Evolutionary conservation across 441 rosid genomes (phyloP).

Genomic region (Adansonia rubrostipa): DNA sequence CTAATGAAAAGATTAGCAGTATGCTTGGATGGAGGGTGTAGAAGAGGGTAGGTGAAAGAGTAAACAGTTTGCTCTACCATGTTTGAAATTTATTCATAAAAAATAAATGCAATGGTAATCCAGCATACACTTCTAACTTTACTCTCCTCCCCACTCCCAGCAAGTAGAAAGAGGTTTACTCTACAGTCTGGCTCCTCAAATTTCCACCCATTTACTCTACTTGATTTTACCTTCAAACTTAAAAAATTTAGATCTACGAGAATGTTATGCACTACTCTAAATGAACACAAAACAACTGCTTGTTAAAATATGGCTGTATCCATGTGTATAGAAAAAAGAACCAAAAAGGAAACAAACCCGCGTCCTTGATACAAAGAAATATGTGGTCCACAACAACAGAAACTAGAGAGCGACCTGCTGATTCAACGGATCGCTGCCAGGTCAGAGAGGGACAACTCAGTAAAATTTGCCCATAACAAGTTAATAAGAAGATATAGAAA

Average conservation of each 20-base stretch:
- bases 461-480: slow-evolving; percentile 24
- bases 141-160: background rate
- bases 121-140: background rate
- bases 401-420: slow-evolving; percentile 89
- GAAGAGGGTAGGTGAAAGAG: background rate
- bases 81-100: background rate
- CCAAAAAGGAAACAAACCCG: slow-evolving; percentile 61
- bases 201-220: background rate
- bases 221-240: background rate
- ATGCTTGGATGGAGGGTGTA: background rate
- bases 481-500: slow-evolving; percentile 4
- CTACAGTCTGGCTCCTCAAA: background rate
- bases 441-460: slow-evolving; percentile 25
- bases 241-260: background rate
- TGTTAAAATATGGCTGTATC: background rate
- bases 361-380: slow-evolving; percentile 91
- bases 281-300: slow-evolving; percentile 7
- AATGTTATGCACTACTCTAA: slow-evolving; percentile 7
- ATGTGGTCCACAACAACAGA: slow-evolving; percentile 95
- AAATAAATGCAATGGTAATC: background rate
- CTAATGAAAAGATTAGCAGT: slow-evolving; percentile 20
- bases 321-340: slow-evolving; percentile 1
- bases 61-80: background rate
- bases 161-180: background rate
- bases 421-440: slow-evolving; percentile 77